Evolutionary conservation across 305 asterid genomes (phyloP), one percentile per base, ranked within the genome.

Genomic region (Fraxinus sp.): DNA sequence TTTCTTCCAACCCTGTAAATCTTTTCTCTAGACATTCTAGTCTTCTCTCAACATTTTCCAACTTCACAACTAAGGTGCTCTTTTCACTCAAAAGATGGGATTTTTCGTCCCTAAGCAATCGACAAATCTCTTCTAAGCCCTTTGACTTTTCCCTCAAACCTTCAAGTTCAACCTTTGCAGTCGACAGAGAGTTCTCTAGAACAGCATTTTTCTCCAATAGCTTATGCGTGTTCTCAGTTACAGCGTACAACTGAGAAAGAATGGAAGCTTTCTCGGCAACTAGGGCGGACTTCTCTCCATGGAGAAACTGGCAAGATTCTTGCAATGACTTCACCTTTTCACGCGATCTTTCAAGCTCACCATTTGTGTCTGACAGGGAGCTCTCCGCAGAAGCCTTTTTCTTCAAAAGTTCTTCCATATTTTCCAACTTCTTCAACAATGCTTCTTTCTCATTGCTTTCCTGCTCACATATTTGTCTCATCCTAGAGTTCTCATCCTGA

Each of bases 141-240:
- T 92, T 94, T 2, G 99, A 91, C 83, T 92, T 95, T 84, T 92
- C 97, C 90, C 93, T 96, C 91, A 96, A 80, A 79, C 96, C 97
- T 90, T 92, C 97, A 73, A 96, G 93, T 83, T 96, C 99, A 80
- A 93, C 86, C 87, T 90, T 95, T 77, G 96, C 95, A 36, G 86
- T 86, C 28, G 89, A 92, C 35, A 96, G 91, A 18, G 96, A 88
- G 80, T 86, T 90, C 90, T 96, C 98, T 74, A 93, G 93, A 78
- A 92, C 91, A 14, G 93, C 95, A 85, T 93, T 95, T 81, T 89
- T 92, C 72, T 89, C 96, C 86, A 95, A 82, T 26, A 95, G 87
- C 46, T 88, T 92, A 87, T 91, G 97, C 96, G 93, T 89, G 81
- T 86, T 95, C 81, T 88, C 93, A n/a, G 98, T 92, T 82, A 95